Evolutionary conservation across 805 yeast genomes (phyloP).

Genomic region (Kazachstania martiniae): DNA sequence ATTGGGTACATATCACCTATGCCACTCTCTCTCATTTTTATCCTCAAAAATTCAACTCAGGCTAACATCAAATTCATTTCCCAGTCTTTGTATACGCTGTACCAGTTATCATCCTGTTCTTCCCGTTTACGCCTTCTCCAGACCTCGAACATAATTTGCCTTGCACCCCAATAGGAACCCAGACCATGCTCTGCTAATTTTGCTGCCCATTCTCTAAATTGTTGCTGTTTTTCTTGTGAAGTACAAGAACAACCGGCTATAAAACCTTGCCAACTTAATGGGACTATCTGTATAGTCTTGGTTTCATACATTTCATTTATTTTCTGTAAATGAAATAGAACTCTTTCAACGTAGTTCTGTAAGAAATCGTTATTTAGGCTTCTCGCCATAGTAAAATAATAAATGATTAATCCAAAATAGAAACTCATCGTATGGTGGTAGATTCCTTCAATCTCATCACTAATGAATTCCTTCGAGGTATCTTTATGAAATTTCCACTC

Average conservation of each 20-base stretch:
- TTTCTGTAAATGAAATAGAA: slow-evolving; percentile 51
- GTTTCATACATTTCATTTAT: slow-evolving; percentile 45
- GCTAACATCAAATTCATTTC: slow-evolving; percentile 74
- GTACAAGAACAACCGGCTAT: slow-evolving; percentile 77
- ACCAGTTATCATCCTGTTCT: slow-evolving; percentile 60
- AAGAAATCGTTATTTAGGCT: slow-evolving; percentile 43
- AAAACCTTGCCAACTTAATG: slow-evolving; percentile 83
- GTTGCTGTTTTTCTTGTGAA: slow-evolving; percentile 44
- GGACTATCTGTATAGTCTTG: slow-evolving; percentile 48
- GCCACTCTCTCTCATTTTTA: no score
- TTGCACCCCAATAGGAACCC: slow-evolving; percentile 79
- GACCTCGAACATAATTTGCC: slow-evolving; percentile 77
- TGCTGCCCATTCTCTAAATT: slow-evolving; percentile 57
- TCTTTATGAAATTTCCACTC: slow-evolving; percentile 54
- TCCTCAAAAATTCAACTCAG: no score
- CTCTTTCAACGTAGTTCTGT: slow-evolving; percentile 52
- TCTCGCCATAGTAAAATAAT: slow-evolving; percentile 55
- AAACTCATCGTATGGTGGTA: slow-evolving; percentile 75
- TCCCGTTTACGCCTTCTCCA: slow-evolving; percentile 63
- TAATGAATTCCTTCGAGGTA: slow-evolving; percentile 18
- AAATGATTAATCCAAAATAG: slow-evolving; percentile 59
- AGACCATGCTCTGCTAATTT: slow-evolving; percentile 42
- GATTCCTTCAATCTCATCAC: slow-evolving; percentile 48
- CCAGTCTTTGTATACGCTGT: slow-evolving; percentile 71
- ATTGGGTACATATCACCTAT: no score